Evolutionary conservation across 1,284 basidiomycete genomes (phyloP).

Genomic region (Flammula alnicola): DNA sequence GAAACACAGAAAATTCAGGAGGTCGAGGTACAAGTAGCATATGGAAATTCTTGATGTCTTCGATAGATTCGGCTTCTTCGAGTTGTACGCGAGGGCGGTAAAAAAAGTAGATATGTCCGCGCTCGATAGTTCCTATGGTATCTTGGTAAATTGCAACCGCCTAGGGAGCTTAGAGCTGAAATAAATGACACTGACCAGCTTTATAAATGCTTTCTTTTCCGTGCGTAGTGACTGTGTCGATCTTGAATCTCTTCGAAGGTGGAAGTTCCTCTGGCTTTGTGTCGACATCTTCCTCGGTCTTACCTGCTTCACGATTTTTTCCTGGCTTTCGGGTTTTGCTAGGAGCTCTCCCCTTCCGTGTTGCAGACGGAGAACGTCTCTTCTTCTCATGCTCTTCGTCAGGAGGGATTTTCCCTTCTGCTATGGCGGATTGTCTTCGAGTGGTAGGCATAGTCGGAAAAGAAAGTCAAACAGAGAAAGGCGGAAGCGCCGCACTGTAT

Average conservation of each 20-base stretch:
- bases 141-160: not conserved
- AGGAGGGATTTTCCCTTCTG: slow-evolving; percentile 27
- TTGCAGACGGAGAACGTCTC: not conserved
- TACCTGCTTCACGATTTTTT: not conserved
- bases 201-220: slow-evolving; percentile 18
- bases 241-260: no score
- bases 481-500: slow-evolving; percentile 12
- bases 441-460: slow-evolving; percentile 37
- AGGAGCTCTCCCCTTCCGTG: not conserved
- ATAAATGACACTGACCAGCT: slow-evolving; percentile 29
- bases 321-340: not conserved
- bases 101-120: slow-evolving; percentile 72
- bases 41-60: slow-evolving; percentile 65
- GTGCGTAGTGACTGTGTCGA: no score
- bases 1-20: slow-evolving; percentile 40
- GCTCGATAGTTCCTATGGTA: slow-evolving; percentile 51
- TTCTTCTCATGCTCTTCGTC: slow-evolving; percentile 2
- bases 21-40: slow-evolving; percentile 64
- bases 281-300: slow-evolving; percentile 5
- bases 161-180: not conserved
- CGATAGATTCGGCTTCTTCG: slow-evolving; percentile 57
- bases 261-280: no score
- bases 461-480: slow-evolving; percentile 1
- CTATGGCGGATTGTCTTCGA: slow-evolving; percentile 39
- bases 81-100: slow-evolving; percentile 66